A percentile compares a stretch with the other conserved stretches of the same genome.
These are phyloP conservation scores for Colletotrichum salicis DNA, from an alignment of 2,329 filamentous ascomycete species.

Conservation along the genomic window DNA sequence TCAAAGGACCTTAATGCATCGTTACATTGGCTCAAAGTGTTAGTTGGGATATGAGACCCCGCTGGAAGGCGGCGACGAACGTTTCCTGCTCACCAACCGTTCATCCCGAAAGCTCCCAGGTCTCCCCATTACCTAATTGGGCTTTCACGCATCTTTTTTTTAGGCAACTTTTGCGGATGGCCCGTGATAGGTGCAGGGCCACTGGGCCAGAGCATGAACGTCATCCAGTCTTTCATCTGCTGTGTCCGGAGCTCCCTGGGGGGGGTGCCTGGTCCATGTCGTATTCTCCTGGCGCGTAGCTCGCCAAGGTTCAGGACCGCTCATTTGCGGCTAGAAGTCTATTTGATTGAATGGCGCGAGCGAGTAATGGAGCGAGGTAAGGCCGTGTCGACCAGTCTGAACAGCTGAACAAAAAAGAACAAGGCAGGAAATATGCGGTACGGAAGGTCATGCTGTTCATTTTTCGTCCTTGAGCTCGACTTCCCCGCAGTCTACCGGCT, in stretches of 20 bases:
- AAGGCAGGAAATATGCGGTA: background rate
- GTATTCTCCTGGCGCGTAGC: constrained; percentile 5
- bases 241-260: constrained; percentile 14
- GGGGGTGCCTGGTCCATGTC: background rate
- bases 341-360: constrained; percentile 22
- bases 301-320: constrained; percentile 3
- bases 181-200: constrained; percentile 5
- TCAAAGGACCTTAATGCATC: background rate
- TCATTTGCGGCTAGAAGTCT: constrained; percentile 17
- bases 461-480: background rate
- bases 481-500: constrained; percentile 21
- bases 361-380: constrained; percentile 32
- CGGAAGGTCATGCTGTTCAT: background rate
- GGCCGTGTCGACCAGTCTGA: background rate
- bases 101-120: constrained; percentile 7
- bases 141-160: background rate
- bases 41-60: background rate
- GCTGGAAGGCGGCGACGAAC: background rate
- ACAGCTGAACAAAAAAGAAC: background rate
- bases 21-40: constrained; percentile 10
- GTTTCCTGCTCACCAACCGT: constrained; percentile 16
- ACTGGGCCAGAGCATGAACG: constrained; percentile 15
- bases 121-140: background rate
- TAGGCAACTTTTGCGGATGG: background rate
- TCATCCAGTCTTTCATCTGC: constrained; percentile 27